A percentile compares a stretch with the other conserved stretches of the same genome.
Conservation (phyloP, 1,284 basidiomycete species). For the Tilletia caries region DNA sequence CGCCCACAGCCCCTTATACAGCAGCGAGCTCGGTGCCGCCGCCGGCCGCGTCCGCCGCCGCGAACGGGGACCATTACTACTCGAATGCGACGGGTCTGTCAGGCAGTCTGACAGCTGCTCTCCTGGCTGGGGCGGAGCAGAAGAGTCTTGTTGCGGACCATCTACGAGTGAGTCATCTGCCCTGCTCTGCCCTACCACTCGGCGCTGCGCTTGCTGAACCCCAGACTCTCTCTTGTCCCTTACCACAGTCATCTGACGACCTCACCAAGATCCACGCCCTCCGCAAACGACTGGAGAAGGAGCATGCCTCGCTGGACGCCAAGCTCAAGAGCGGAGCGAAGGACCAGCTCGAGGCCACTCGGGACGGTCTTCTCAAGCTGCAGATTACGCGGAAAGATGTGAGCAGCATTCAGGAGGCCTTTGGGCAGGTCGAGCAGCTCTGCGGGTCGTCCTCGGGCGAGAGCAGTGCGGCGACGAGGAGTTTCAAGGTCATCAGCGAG, state of each 20-base stretch:
- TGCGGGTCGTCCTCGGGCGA: constrained; percentile 24
- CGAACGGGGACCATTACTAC: not conserved
- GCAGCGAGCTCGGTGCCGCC: not conserved
- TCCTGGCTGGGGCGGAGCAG: not conserved
- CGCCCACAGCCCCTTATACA: not conserved
- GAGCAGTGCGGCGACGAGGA: constrained; percentile 9
- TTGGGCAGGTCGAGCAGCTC: constrained; percentile 78
- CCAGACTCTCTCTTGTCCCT: not conserved
- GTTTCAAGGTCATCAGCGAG: constrained; percentile 14
- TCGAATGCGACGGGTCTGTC: not conserved
- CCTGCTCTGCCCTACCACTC: not conserved
- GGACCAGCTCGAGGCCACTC: constrained; percentile 85
- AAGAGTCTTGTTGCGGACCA: constrained; percentile 7
- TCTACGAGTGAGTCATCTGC: not conserved
- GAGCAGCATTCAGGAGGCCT: constrained; percentile 84
- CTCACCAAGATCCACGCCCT: constrained; percentile 82
- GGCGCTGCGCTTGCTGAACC: not conserved
- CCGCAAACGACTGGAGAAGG: constrained; percentile 90
- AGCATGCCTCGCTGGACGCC: constrained; percentile 90
- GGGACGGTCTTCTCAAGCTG: constrained; percentile 81
- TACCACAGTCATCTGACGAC: constrained; percentile 71
- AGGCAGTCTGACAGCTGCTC: not conserved
- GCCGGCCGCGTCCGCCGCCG: not conserved
- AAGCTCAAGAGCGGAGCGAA: constrained; percentile 88
- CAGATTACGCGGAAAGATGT: constrained; percentile 77